These are phyloP conservation scores for Deinandra increscens DNA, from an alignment of 129 eudicot species.

Conservation along the genomic window DNA sequence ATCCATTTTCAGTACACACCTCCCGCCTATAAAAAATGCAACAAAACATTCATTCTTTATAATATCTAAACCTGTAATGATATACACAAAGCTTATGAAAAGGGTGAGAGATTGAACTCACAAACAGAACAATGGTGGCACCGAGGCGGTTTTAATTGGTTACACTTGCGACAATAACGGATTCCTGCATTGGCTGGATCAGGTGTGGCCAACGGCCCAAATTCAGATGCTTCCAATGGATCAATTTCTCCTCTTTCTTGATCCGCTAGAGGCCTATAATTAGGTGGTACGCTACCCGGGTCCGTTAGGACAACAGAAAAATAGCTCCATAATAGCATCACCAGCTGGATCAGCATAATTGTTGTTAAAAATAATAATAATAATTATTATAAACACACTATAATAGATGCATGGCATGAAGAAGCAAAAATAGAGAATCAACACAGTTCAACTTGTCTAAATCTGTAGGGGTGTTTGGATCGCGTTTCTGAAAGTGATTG, in stretches of 20 bases:
- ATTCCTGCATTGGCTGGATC: constrained; percentile 51
- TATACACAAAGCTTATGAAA: not conserved
- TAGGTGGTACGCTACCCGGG: constrained; percentile 90
- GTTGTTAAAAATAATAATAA: not conserved
- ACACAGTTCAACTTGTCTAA: not conserved
- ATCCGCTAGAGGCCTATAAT: constrained; percentile 74
- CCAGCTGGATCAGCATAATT: constrained; percentile 54
- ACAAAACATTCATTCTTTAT: constrained; percentile 1
- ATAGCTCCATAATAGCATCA: constrained; percentile 94
- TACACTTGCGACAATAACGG: constrained; percentile 89
- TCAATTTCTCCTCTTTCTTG: constrained; percentile 87
- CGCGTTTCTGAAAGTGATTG: not conserved
- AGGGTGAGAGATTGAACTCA: constrained; percentile 39
- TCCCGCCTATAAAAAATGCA: constrained; percentile 67
- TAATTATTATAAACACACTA: not conserved
- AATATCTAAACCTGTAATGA: not conserved
- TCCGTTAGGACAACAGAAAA: constrained; percentile 90
- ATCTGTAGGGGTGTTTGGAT: not conserved
- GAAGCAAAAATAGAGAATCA: not conserved
- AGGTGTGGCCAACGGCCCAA: constrained; percentile 41
- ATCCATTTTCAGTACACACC: constrained; percentile 97
- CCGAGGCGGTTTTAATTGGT: constrained; percentile 95
- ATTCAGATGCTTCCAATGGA: constrained; percentile 67
- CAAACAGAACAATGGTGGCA: constrained; percentile 99
- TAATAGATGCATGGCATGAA: not conserved